phyloP scores from a whole-genome alignment of 2,329 filamentous ascomycete species.

The Knoxdaviesia capensis region DNA sequence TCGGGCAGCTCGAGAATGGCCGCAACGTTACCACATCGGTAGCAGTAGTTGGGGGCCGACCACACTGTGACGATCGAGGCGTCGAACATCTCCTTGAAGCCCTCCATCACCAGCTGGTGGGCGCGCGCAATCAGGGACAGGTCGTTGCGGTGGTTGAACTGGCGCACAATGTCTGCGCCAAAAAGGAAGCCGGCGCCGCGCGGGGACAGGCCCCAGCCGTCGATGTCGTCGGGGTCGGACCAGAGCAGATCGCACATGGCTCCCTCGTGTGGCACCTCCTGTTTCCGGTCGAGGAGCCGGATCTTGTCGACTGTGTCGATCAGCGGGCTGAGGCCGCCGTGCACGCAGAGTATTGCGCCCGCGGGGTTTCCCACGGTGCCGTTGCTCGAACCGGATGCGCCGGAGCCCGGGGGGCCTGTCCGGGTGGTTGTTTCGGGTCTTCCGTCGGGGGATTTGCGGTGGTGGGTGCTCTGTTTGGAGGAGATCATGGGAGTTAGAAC shows the following conservation, averaged over 20 bases:
- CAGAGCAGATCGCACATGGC: constrained; percentile 97
- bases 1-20: constrained; percentile 86
- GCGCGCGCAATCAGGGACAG: constrained; percentile 81
- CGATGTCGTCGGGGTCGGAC: constrained; percentile 96
- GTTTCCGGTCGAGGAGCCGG: constrained; percentile 80
- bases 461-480: constrained; percentile 10
- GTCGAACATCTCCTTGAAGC: constrained; percentile 99
- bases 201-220: constrained; percentile 88
- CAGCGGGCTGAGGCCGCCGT: constrained; percentile 78
- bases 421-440: constrained; percentile 11
- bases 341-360: constrained; percentile 83
- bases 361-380: constrained; percentile 45
- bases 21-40: constrained; percentile 87
- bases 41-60: constrained; percentile 94
- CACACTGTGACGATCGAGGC: constrained; percentile 94
- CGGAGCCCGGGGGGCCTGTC: constrained; percentile 59
- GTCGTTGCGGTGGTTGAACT: constrained; percentile 89
- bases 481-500: no score
- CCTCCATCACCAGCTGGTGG: constrained; percentile 97
- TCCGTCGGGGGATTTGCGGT: constrained; percentile 8
- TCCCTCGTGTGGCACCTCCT: constrained; percentile 95
- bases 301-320: constrained; percentile 95
- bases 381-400: constrained; percentile 50
- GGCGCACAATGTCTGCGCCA: constrained; percentile 84
- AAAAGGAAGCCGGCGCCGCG: constrained; percentile 92